phyloP scores from a whole-genome alignment of 805 yeast genomes.

The Isabelozyma rhagii region DNA sequence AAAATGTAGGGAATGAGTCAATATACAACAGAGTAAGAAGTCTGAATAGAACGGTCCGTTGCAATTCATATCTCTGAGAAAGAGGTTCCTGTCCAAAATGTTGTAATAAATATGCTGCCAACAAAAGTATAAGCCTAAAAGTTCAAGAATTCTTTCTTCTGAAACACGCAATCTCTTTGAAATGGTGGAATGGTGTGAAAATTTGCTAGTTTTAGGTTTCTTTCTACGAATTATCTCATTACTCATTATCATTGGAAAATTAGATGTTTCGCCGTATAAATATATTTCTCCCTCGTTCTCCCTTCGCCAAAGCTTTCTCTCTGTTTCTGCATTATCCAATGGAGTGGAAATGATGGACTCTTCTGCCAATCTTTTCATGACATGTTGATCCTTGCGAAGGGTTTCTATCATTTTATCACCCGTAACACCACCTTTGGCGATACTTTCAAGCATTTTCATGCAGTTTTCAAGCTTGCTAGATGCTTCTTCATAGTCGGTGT shows the following conservation, averaged over 20 bases:
- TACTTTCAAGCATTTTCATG: slow-evolving; percentile 1
- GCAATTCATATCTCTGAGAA: slow-evolving; percentile 8
- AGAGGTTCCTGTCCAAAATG: slow-evolving; percentile 4
- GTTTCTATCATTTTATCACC: neutral
- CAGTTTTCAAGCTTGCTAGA: slow-evolving; percentile 2
- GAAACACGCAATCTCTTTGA: neutral
- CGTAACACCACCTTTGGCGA: slow-evolving; percentile 4
- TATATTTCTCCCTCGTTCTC: slow-evolving; percentile 6
- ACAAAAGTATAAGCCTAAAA: slow-evolving; percentile 6
- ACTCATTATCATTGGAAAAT: slow-evolving; percentile 1
- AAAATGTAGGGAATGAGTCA: slow-evolving; percentile 6
- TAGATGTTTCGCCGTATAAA: slow-evolving; percentile 9
- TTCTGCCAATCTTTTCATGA: neutral
- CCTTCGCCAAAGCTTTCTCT: neutral
- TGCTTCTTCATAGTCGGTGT: slow-evolving; percentile 1
- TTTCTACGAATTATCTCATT: neutral
- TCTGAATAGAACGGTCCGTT: slow-evolving; percentile 7
- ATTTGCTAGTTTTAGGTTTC: neutral
- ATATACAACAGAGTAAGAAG: slow-evolving; percentile 6
- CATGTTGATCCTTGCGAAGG: slow-evolving; percentile 1
- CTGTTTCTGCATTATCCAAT: neutral
- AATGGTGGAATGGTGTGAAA: neutral
- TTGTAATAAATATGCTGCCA: slow-evolving; percentile 9
- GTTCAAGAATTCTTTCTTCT: slow-evolving; percentile 1
- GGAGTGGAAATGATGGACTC: neutral